phyloP scores from a whole-genome alignment of 306 rosid genomes.

The Adenanthera pavonina region DNA sequence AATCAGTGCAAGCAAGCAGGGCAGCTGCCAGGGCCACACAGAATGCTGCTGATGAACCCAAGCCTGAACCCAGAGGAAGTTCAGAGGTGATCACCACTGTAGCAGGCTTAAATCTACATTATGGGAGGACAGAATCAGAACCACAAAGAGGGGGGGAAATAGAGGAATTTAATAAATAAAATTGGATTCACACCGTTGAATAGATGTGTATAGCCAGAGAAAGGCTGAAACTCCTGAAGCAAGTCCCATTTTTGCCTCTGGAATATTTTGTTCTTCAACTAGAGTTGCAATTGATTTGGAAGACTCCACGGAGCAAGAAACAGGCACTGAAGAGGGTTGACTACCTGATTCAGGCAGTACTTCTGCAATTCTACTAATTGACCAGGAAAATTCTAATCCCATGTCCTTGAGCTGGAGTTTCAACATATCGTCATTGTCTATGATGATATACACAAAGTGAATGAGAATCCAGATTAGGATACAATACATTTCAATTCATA shows the following conservation, averaged over 20 bases:
- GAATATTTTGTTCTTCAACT: constrained; percentile 68
- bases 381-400: constrained; percentile 86
- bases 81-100: constrained; percentile 77
- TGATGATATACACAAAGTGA: constrained; percentile 21
- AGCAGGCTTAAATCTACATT: constrained; percentile 82
- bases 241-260: constrained; percentile 70
- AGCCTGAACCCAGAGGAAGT: constrained; percentile 90
- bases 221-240: constrained; percentile 84
- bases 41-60: constrained; percentile 91
- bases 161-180: background rate
- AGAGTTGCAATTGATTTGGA: constrained; percentile 64
- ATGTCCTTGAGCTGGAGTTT: constrained; percentile 70
- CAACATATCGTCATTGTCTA: constrained; percentile 66
- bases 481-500: background rate
- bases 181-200: constrained; percentile 62
- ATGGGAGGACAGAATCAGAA: constrained; percentile 13
- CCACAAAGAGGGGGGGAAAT: background rate
- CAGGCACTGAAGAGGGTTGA: constrained; percentile 52
- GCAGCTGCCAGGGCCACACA: constrained; percentile 86
- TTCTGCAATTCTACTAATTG: constrained; percentile 60
- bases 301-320: constrained; percentile 66
- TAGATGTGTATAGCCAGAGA: constrained; percentile 85
- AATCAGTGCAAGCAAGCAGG: constrained; percentile 69
- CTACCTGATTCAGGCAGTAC: constrained; percentile 52
- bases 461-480: constrained; percentile 15